phyloP scores from a whole-genome alignment of 2,329 filamentous ascomycete genomes.

The Fusarium nurragi region DNA sequence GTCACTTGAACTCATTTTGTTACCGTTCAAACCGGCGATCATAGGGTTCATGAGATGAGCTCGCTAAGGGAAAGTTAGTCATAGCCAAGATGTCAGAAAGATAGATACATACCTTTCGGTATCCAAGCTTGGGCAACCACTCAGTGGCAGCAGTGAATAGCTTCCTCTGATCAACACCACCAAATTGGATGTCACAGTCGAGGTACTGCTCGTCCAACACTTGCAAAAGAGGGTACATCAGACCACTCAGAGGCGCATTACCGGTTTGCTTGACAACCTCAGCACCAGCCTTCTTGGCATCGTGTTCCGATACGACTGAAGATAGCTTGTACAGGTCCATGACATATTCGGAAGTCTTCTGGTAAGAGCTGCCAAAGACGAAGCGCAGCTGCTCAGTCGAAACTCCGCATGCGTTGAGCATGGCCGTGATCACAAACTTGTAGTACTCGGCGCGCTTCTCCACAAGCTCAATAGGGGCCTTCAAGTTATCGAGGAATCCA shows the following conservation, averaged over 20 bases:
- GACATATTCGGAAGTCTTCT: slow-evolving; percentile 75
- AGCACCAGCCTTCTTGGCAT: slow-evolving; percentile 89
- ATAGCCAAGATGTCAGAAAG: not conserved
- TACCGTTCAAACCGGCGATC: slow-evolving; percentile 84
- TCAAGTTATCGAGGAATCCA: slow-evolving; percentile 83
- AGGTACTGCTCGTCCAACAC: slow-evolving; percentile 91
- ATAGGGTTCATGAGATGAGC: slow-evolving; percentile 70
- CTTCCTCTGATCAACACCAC: slow-evolving; percentile 86
- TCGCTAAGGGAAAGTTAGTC: slow-evolving; percentile 43
- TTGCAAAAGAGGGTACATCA: slow-evolving; percentile 69
- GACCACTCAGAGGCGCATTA: slow-evolving; percentile 71
- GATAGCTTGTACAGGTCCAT: slow-evolving; percentile 89
- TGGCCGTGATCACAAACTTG: slow-evolving; percentile 75
- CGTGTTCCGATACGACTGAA: slow-evolving; percentile 76
- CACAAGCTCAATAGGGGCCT: slow-evolving; percentile 89
- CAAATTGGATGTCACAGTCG: slow-evolving; percentile 87
- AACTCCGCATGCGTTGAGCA: slow-evolving; percentile 81
- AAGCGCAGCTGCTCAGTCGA: slow-evolving; percentile 82
- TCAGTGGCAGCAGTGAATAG: slow-evolving; percentile 88
- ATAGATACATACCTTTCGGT: slow-evolving; percentile 65
- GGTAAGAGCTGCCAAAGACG: slow-evolving; percentile 85
- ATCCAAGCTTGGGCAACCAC: slow-evolving; percentile 84
- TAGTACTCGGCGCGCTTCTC: slow-evolving; percentile 87
- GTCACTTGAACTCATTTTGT: slow-evolving; percentile 86
- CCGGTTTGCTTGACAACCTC: slow-evolving; percentile 94